These are phyloP conservation scores for Trichoderma aggressivum DNA, from an alignment of 2,329 filamentous ascomycete genomes.

Conservation along the genomic window DNA sequence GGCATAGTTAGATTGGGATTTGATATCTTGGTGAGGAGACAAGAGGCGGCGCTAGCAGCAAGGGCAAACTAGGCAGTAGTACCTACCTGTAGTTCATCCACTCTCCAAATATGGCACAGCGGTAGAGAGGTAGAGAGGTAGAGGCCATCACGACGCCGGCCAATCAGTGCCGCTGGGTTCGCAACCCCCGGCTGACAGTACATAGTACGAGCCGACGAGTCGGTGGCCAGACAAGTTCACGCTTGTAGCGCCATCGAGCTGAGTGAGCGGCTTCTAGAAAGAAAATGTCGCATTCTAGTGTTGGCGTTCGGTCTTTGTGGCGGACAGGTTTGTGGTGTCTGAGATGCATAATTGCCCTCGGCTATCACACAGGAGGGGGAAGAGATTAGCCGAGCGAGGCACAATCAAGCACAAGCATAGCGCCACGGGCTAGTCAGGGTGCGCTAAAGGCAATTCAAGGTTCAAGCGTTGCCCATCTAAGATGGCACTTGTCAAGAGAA, in stretches of 20 bases:
- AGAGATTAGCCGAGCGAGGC: neutral
- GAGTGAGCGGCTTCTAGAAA: slow-evolving; percentile 12
- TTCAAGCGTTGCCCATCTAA: neutral
- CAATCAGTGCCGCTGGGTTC: neutral
- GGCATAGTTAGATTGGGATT: neutral
- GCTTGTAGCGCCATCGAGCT: slow-evolving; percentile 1
- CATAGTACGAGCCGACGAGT: neutral
- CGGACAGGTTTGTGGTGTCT: neutral
- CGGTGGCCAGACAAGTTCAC: neutral
- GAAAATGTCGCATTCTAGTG: slow-evolving; percentile 19
- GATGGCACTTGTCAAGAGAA: neutral
- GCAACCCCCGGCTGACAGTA: neutral
- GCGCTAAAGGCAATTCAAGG: neutral
- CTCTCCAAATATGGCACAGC: neutral
- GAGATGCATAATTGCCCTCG: neutral
- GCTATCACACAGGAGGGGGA: neutral
- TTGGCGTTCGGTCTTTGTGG: neutral
- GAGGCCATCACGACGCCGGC: neutral
- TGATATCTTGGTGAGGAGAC: neutral
- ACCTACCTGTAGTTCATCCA: neutral
- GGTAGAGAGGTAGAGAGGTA: neutral
- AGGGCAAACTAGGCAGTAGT: neutral
- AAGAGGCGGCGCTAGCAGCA: neutral
- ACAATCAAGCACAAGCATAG: neutral
- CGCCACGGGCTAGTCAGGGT: neutral